Evolutionary conservation across 75 land plant genomes (phyloP), one percentile per base, ranked within the genome.

Genomic region (Pseudotsuga menziesii): DNA sequence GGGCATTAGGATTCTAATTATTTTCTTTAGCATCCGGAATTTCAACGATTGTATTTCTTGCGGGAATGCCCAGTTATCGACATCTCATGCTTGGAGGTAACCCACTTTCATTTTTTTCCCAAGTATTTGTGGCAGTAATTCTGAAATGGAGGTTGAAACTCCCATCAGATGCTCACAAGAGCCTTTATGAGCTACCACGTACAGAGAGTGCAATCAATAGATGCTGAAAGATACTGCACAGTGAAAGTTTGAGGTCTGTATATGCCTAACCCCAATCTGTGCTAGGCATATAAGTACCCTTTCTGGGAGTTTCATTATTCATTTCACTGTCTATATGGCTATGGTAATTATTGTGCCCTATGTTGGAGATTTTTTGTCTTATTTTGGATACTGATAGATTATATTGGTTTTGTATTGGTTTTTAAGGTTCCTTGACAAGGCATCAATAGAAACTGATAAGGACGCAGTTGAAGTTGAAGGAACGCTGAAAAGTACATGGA

Each of bases 21-120:
- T 89, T 94, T 9, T 77, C 89, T 4, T 81, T 73, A 11, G 74
- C 94, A 8, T 90, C 91, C n/a, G 60, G 76, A 0, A 4, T 88
- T 0, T 91, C 86, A 11, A 55, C 83, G 1, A 6, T 79, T 0
- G 73, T 80, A 0, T 91, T 80, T 57, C 54, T 89, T 62, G 2
- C 82, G 36, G 96, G 96, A 0, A 76, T 85, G 0, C 79, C 75
- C 0, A 63, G 85, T 0, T 95, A 88, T 55, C 64, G 92, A 22
- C 88, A 88, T 58, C 71, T 91, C 19, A 83, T 81, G 59, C 88
- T 94, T 0, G 73, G 85, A 25, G 98, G 98, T 4, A 95, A 95
- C 56, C 94, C 96, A 0, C 22, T 93, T 19, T 77, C 90, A 0
- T 83, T 94, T 6, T 80, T 95, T 12, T 84, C 85, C 12, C 98